Evolutionary conservation across 2,329 filamentous ascomycete genomes (phyloP), one percentile per base, ranked within the genome.

Genomic region (Hypoxylon sp.): DNA sequence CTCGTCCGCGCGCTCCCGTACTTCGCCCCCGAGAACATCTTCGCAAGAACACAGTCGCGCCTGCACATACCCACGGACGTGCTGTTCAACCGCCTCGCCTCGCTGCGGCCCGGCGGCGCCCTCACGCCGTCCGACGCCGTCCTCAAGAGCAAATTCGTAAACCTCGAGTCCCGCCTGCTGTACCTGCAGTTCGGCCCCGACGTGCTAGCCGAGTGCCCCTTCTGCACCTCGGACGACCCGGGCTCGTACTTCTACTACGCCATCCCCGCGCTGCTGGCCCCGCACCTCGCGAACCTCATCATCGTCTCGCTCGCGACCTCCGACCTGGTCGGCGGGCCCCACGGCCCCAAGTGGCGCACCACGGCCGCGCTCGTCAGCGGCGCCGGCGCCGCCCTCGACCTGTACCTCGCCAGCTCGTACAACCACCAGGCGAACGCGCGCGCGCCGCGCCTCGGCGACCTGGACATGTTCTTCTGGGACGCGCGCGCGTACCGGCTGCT

Each of bases 1-100:
- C 74, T 86, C 71, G 78, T 92, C 53, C 72, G 89, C 62, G 84
- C 87, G 62, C 89, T 91, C 0, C 89, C 93, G 0, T 69, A 80
- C 62, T 89, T 93, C 74, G 82, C 87, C 4, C 91, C 92, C 3
- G 89, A 93, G 76, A 97, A 97, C 80, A 82, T 98, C 77, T 97
- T 98, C 83, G 75, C 78, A 28, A 78, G 83, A 16, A 97, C 95
- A 0, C 84, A 89, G 60, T 96, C 93, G 52, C 92, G 94, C 32
- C 87, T 98, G 16, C 91, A 93, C 73, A 95, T 92, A 42, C 89
- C 93, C n/a, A 90, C 87, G 42, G 92, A 95, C 74, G 89, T 96
- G 32, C 85, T 98, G 65, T 96, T 97, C 78, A 88, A 86, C 63
- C 91, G 95, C 14, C 84, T 98, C 8, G 79, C 84, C 3, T 77